phyloP scores from a whole-genome alignment of 129 eudicot species.

The Tagetes patula region DNA sequence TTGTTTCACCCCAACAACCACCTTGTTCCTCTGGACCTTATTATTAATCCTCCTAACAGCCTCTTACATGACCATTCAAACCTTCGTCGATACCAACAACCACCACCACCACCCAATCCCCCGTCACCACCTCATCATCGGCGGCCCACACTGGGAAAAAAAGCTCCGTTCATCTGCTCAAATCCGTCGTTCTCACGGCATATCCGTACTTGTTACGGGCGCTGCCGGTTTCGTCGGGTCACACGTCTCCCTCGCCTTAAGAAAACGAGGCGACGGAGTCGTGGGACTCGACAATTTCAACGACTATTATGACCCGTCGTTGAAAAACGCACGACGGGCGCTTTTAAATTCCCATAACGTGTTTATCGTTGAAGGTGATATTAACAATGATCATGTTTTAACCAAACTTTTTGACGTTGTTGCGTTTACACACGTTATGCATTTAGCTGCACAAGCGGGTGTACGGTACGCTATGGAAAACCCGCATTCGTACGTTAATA shows the following conservation, averaged over 20 bases:
- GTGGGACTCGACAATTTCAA: conserved; percentile 58
- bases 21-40: conserved; percentile 72
- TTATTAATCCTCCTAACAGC: conserved; percentile 65
- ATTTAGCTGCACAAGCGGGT: conserved; percentile 67
- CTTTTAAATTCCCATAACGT: conserved; percentile 33
- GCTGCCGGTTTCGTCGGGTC: conserved; percentile 61
- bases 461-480: conserved; percentile 63
- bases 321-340: conserved; percentile 41
- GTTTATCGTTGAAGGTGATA: conserved; percentile 54
- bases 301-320: conserved; percentile 45
- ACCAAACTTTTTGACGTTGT: conserved; percentile 49
- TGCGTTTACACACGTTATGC: conserved; percentile 58
- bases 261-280: conserved; percentile 62
- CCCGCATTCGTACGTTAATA: conserved; percentile 53
- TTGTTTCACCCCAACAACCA: conserved; percentile 68
- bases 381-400: conserved; percentile 37
- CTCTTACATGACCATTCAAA: conserved; percentile 55
- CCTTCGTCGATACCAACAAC: conserved; percentile 60
- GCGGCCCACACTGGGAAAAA: conserved; percentile 54
- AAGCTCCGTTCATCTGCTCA: conserved; percentile 57
- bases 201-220: conserved; percentile 50
- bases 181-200: conserved; percentile 41
- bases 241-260: conserved; percentile 46
- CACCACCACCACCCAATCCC: conserved; percentile 38
- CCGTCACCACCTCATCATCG: neutral